Conservation (phyloP, 179 eudicot genomes). For the Silene noctiflora region DNA sequence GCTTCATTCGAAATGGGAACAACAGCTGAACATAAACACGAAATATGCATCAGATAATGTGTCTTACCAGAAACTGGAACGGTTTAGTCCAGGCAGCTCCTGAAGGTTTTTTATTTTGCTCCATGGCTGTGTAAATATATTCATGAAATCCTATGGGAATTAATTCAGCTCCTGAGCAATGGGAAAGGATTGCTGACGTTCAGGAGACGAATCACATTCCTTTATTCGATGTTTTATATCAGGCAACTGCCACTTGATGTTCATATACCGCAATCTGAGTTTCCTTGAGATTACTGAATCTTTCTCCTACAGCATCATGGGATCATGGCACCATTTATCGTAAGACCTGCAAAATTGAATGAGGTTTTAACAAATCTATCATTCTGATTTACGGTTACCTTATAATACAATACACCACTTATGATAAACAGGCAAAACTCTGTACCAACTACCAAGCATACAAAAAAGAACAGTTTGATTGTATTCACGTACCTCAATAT, state of each 20-base stretch:
- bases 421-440: background rate
- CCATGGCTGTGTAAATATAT: constrained; percentile 73
- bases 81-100: constrained; percentile 65
- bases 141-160: constrained; percentile 64
- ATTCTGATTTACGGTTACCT: too few relatives aligned
- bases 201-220: constrained; percentile 72
- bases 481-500: background rate
- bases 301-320: too few relatives aligned
- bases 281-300: too few relatives aligned
- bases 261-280: too few relatives aligned
- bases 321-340: too few relatives aligned
- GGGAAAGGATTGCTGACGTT: constrained; percentile 75
- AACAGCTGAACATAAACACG: too few relatives aligned
- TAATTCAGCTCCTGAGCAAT: constrained; percentile 78
- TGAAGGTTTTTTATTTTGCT: constrained; percentile 70
- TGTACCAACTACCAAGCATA: background rate
- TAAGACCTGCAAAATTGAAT: background rate
- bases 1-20: too few relatives aligned
- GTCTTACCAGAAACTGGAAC: background rate
- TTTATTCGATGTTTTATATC: constrained; percentile 84
- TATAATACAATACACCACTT: background rate
- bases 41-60: background rate
- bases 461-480: background rate
- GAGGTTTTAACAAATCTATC: background rate
- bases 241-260: constrained; percentile 37